phyloP scores from a whole-genome alignment of 371 early-diverging fungal species.

The Dinochytrium kinnereticum region DNA sequence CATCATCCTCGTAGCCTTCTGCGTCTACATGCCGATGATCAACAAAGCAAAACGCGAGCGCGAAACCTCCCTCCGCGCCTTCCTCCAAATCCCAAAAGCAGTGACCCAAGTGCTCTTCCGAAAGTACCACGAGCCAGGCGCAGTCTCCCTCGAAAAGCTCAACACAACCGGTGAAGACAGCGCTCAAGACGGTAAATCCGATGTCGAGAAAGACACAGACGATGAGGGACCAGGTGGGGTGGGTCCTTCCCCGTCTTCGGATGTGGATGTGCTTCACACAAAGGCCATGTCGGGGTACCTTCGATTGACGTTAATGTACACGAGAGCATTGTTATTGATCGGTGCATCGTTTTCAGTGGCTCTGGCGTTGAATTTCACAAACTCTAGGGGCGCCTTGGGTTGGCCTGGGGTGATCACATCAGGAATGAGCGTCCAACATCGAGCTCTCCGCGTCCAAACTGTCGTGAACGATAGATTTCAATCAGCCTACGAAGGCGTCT shows the following conservation, averaged over 20 bases:
- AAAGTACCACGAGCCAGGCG: conserved; percentile 26
- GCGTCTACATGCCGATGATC: conserved; percentile 32
- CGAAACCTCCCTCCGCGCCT: conserved; percentile 36
- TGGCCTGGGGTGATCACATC: conserved; percentile 2
- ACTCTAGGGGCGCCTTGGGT: background rate
- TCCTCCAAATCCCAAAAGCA: conserved; percentile 37
- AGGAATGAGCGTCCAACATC: background rate
- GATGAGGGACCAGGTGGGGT: conserved; percentile 12
- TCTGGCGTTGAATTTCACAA: background rate
- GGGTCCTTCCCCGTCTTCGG: background rate
- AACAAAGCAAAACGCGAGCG: conserved; percentile 31
- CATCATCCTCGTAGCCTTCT: conserved; percentile 9
- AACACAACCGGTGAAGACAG: background rate
- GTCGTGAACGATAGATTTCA: conserved; percentile 8
- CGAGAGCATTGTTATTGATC: conserved; percentile 7
- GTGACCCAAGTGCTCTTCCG: conserved; percentile 26
- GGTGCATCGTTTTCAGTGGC: conserved; percentile 8
- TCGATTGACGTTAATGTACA: background rate
- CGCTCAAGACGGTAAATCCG: background rate
- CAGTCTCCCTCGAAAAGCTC: conserved; percentile 21
- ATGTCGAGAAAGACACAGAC: background rate
- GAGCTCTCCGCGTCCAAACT: background rate
- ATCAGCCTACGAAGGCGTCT: background rate
- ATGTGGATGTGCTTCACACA: background rate
- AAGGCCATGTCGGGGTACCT: conserved; percentile 19